phyloP scores from a whole-genome alignment of 108 stramenopile species.

The Parietichytrium sp. region DNA sequence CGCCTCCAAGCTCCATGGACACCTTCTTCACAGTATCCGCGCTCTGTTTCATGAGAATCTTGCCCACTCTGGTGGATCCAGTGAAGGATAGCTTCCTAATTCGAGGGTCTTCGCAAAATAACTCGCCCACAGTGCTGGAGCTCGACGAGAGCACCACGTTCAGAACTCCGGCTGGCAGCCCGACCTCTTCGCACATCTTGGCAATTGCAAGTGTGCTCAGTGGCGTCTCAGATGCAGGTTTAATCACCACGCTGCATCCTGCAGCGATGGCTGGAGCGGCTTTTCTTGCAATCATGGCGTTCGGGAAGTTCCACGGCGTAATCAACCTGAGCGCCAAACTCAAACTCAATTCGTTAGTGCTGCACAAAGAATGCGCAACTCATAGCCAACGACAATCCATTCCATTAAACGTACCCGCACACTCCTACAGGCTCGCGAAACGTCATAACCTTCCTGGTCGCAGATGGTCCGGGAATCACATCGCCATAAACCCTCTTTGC shows the following conservation, averaged over 20 bases:
- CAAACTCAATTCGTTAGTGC: background rate
- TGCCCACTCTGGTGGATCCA: constrained; percentile 83
- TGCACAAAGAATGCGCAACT: constrained; percentile 49
- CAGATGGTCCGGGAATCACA: constrained; percentile 31
- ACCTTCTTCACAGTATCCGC: constrained; percentile 74
- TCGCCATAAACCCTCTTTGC: constrained; percentile 70
- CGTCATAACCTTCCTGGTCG: constrained; percentile 67
- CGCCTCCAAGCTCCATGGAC: constrained; percentile 75
- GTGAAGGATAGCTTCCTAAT: constrained; percentile 88
- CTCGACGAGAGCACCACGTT: constrained; percentile 36
- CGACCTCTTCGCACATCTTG: constrained; percentile 69
- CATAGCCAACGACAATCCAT: too few species aligned
- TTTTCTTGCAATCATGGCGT: constrained; percentile 93
- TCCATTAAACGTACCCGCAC: too few species aligned
- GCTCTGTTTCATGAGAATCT: constrained; percentile 66
- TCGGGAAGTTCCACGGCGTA: constrained; percentile 97
- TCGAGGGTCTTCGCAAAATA: constrained; percentile 53
- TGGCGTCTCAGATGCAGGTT: constrained; percentile 57
- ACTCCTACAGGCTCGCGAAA: constrained; percentile 84
- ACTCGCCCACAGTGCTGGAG: constrained; percentile 23
- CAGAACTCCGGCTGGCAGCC: constrained; percentile 61
- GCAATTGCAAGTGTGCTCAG: constrained; percentile 42
- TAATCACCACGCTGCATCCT: constrained; percentile 50
- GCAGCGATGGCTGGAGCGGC: constrained; percentile 77
- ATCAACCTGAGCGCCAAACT: constrained; percentile 53